A percentile compares a stretch with the other conserved stretches of the same genome.
phyloP scores from a whole-genome alignment of 148 eudicot genomes.

The Rhododendron ferrugineum region DNA sequence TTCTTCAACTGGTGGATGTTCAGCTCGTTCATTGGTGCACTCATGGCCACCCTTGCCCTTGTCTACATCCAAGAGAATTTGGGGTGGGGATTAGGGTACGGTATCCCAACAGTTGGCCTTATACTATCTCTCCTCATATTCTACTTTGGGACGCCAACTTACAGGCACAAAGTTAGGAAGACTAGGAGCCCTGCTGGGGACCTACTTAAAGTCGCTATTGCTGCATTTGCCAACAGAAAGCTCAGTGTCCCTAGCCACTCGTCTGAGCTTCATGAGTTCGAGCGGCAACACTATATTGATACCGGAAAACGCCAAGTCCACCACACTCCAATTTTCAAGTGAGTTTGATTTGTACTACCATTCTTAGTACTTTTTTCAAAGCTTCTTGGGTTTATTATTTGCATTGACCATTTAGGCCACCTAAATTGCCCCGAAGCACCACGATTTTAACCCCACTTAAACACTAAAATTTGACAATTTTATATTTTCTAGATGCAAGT shows the following conservation, averaged over 20 bases:
- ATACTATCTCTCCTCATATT: conserved; percentile 56
- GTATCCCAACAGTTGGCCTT: conserved; percentile 69
- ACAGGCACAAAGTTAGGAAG: conserved; percentile 61
- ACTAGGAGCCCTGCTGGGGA: conserved; percentile 50
- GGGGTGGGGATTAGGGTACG: conserved; percentile 91
- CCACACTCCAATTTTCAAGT: conserved; percentile 55
- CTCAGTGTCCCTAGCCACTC: conserved; percentile 24
- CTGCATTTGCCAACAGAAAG: conserved; percentile 45
- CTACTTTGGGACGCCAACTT: conserved; percentile 63
- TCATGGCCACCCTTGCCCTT: conserved; percentile 62
- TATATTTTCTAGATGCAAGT: background rate
- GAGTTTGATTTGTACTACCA: conserved; percentile 7
- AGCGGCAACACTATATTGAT: conserved; percentile 20
- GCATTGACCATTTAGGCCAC: background rate
- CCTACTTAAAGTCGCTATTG: conserved; percentile 33
- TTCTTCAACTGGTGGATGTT: conserved; percentile 99
- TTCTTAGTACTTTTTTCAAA: background rate
- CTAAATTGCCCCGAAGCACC: background rate
- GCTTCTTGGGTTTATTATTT: background rate
- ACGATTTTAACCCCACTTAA: background rate
- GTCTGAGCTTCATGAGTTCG: conserved; percentile 41
- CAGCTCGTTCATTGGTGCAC: conserved; percentile 64
- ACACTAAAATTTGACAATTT: background rate
- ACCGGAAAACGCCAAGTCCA: conserved; percentile 33
- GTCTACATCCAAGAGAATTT: conserved; percentile 87